Conservation (phyloP, 176 grass and related monocot species). For the sorghum (Sorghum bicolor) region Sorghum_bicolor_NCBIv3 NC_012879.2:46486501-46487000, state of each 20-base stretch:
- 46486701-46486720: background rate
- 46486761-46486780: background rate
- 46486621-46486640: background rate
- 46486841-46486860: background rate
- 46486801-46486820: background rate
- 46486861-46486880: background rate
- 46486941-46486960: background rate
- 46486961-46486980: constrained; percentile 4
- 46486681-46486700: background rate
- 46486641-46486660: background rate
- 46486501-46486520: too few species aligned
- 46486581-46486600: background rate
- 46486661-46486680: background rate
- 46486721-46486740: background rate
- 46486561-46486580: background rate
- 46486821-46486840: background rate
- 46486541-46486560: background rate
- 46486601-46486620: background rate
- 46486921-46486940: background rate
- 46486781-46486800: background rate
- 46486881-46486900: too few species aligned
- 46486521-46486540: too few species aligned
- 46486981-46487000: background rate
- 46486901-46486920: background rate
- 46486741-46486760: background rate